Conservation (phyloP, 148 eudicot species). For the Talinum fruticosum region DNA sequence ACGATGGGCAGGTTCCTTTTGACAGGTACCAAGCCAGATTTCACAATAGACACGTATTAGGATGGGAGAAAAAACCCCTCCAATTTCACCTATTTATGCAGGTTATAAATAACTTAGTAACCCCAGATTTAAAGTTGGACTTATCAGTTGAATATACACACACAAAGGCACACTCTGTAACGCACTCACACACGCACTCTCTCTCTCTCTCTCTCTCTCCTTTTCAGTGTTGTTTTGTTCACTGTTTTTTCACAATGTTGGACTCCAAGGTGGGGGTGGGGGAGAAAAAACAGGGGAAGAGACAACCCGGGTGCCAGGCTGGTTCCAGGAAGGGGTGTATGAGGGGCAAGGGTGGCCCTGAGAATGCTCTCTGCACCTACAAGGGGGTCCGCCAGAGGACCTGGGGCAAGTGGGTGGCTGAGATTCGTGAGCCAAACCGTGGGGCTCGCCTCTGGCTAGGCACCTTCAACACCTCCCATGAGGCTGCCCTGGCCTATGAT, state of each 20-base stretch:
- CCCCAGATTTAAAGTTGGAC: not conserved
- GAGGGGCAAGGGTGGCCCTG: conserved; percentile 98
- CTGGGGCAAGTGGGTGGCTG: conserved; percentile 99
- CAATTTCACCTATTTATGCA: conserved; percentile 7
- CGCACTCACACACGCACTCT: not conserved
- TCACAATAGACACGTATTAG: conserved; percentile 45
- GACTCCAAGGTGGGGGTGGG: conserved; percentile 23
- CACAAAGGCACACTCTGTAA: not conserved
- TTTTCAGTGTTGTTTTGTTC: not conserved
- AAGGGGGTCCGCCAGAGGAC: conserved; percentile 97
- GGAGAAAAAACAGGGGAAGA: conserved; percentile 35
- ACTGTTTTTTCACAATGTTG: conserved; percentile 31
- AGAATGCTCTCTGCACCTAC: conserved; percentile 74
- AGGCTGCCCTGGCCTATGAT: conserved; percentile 88
- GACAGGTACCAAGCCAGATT: conserved; percentile 44
- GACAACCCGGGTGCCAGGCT: conserved; percentile 33
- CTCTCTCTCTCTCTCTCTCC: not conserved
- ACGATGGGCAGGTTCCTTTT: conserved; percentile 36
- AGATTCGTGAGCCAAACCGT: conserved; percentile 94
- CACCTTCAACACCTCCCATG: conserved; percentile 63
- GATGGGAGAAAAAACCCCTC: not conserved
- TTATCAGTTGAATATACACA: conserved; percentile 4
- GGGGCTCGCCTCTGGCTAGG: conserved; percentile 97
- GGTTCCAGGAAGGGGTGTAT: conserved; percentile 89
- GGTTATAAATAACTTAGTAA: conserved; percentile 22